Evolutionary conservation across 768 basidiomycete species (phyloP).

Genomic region (Crucibulum laeve): DNA sequence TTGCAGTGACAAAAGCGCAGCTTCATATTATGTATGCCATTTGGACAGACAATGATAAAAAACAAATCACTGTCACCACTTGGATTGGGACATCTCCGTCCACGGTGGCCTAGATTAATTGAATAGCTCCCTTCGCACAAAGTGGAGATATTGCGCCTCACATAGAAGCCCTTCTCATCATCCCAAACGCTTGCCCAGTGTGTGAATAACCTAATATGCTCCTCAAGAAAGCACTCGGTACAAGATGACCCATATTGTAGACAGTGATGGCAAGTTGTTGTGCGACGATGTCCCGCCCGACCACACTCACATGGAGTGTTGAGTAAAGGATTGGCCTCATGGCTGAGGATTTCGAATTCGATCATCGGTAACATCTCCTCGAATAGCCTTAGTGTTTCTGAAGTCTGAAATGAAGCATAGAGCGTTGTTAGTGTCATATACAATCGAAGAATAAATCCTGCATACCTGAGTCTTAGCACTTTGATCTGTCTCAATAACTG

Average conservation of each 20-base stretch:
- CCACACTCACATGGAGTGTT: too few relatives aligned
- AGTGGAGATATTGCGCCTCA: slow-evolving; percentile 16
- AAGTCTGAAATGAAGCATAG: too few relatives aligned
- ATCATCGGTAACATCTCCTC: too few relatives aligned
- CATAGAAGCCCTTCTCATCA: slow-evolving; percentile 8
- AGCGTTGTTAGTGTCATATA: too few relatives aligned
- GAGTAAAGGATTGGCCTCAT: too few relatives aligned
- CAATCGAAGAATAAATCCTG: too few relatives aligned
- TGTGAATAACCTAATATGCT: slow-evolving; percentile 11
- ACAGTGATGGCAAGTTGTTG: slow-evolving; percentile 12
- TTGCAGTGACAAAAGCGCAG: slow-evolving; percentile 16
- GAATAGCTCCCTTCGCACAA: slow-evolving; percentile 5
- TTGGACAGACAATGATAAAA: slow-evolving; percentile 14
- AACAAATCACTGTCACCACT: not conserved
- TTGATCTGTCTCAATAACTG: too few relatives aligned
- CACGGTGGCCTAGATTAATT: slow-evolving; percentile 16
- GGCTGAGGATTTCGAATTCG: too few relatives aligned
- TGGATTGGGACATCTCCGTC: slow-evolving; percentile 7
- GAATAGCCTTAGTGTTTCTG: too few relatives aligned
- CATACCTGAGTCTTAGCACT: too few relatives aligned
- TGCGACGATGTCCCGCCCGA: too few relatives aligned
- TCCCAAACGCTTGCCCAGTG: slow-evolving; percentile 23
- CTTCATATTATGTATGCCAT: slow-evolving; percentile 13
- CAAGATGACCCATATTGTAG: slow-evolving; percentile 7
- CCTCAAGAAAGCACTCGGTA: slow-evolving; percentile 14